These are phyloP conservation scores for Zygosaccharomyces pseudorouxii DNA, from an alignment of 805 yeast genomes.

Conservation along the genomic window DNA sequence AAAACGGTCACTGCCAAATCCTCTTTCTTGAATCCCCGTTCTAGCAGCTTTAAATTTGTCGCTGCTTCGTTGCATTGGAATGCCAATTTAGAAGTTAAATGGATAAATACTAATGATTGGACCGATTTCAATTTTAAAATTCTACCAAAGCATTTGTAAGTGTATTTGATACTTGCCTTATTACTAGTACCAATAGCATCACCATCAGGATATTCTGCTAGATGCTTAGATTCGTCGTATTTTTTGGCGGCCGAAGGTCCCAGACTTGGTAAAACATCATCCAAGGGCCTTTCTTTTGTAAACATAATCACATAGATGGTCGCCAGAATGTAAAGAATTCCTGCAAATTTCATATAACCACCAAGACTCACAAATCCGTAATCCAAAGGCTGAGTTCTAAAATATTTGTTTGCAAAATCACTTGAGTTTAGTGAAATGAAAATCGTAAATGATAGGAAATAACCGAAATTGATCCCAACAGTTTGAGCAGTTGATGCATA, in stretches of 20 bases:
- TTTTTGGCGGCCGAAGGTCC: conserved; percentile 7
- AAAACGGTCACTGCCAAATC: conserved; percentile 89
- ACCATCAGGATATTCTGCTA: conserved; percentile 26
- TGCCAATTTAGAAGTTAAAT: conserved; percentile 79
- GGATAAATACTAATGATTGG: conserved; percentile 66
- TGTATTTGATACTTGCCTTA: conserved; percentile 42
- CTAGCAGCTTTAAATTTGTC: conserved; percentile 84
- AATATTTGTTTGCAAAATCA: conserved; percentile 84
- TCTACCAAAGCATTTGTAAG: conserved; percentile 61
- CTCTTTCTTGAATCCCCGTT: conserved; percentile 88
- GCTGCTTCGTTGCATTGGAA: conserved; percentile 96
- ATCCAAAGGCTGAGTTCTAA: conserved; percentile 56
- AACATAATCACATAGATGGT: conserved; percentile 56
- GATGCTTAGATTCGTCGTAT: conserved; percentile 17
- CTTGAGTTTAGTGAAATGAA: conserved; percentile 87
- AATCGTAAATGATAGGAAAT: conserved; percentile 85
- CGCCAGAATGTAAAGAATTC: conserved; percentile 60
- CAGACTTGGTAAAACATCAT: conserved; percentile 9
- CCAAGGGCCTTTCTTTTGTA: conserved; percentile 69
- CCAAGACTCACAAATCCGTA: conserved; percentile 68
- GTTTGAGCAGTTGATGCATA: conserved; percentile 98
- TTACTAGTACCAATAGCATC: conserved; percentile 29
- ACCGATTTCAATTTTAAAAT: conserved; percentile 69
- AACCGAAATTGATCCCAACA: conserved; percentile 89
- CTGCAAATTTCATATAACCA: conserved; percentile 74